These are phyloP conservation scores for Chrysochromulina parva DNA, from an alignment of 78 protist species.

Conservation along the genomic window DNA sequence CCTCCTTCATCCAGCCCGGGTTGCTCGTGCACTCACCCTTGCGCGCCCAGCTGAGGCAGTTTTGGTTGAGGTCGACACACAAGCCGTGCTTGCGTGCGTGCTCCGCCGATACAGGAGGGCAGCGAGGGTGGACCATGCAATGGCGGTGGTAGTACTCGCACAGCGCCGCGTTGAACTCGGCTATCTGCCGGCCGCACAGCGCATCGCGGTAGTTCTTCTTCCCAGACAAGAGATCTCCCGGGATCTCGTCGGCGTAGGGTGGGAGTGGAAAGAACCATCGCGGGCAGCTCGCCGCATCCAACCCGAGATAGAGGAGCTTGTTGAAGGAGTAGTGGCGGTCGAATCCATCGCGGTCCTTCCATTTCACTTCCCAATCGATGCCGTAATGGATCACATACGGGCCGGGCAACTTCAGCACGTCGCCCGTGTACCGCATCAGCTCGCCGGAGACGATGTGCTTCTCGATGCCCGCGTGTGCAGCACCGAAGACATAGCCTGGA, in stretches of 20 bases:
- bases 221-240: no score
- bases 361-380: not conserved
- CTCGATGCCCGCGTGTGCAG: not conserved
- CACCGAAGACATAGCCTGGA: not conserved
- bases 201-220: no score
- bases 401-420: not conserved
- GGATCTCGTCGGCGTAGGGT: no score
- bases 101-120: not conserved
- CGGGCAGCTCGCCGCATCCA: not conserved
- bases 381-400: not conserved
- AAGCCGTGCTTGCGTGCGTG: not conserved
- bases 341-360: not conserved
- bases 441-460: not conserved
- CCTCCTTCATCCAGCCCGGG: not conserved
- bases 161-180: not conserved
- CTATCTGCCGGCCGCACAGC: no score
- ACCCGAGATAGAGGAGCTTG: not conserved
- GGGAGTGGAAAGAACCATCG: not conserved
- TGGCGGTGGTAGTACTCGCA: not conserved
- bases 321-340: not conserved
- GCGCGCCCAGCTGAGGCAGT: not conserved
- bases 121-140: not conserved
- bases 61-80: not conserved
- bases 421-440: not conserved
- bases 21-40: not conserved